phyloP scores from a whole-genome alignment of 2,329 filamentous ascomycete genomes.

The Tolypocladium paradoxum region DNA sequence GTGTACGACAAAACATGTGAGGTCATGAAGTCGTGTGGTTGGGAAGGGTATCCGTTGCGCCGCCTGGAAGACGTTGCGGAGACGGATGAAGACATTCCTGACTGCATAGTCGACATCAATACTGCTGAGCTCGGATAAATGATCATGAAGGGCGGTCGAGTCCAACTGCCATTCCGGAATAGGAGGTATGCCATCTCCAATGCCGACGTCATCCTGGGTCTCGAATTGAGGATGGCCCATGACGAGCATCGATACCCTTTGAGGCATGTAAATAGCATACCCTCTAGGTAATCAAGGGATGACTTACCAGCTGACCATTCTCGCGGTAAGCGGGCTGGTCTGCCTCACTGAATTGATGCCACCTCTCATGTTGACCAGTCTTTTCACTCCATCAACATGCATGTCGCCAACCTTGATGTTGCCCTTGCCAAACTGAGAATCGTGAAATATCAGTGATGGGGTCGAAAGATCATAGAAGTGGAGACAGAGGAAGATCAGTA shows the following conservation, averaged over 20 bases:
- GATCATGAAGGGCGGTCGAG: background rate
- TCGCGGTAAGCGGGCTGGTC: slow-evolving; percentile 40
- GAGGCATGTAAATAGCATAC: background rate
- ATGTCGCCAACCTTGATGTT: slow-evolving; percentile 31
- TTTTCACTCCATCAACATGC: slow-evolving; percentile 39
- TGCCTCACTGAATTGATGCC: slow-evolving; percentile 36
- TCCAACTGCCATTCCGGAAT: slow-evolving; percentile 36
- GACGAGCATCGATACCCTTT: slow-evolving; percentile 47
- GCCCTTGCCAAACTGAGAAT: slow-evolving; percentile 38
- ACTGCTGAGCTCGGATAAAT: slow-evolving; percentile 2
- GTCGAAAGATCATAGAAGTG: background rate
- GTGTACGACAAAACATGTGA: slow-evolving; percentile 44
- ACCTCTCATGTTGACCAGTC: slow-evolving; percentile 36
- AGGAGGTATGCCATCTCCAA: slow-evolving; percentile 36
- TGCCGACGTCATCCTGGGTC: slow-evolving; percentile 36
- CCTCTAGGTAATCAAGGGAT: background rate
- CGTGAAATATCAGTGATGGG: background rate
- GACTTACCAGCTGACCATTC: slow-evolving; percentile 43
- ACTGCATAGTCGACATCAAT: slow-evolving; percentile 23
- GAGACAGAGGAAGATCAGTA: too few relatives aligned
- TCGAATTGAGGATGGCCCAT: slow-evolving; percentile 41
- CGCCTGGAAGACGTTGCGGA: slow-evolving; percentile 30
- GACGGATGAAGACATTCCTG: slow-evolving; percentile 27
- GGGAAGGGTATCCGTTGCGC: slow-evolving; percentile 17
- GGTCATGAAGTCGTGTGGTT: slow-evolving; percentile 38